These are phyloP conservation scores for Hyphopichia pseudoburtonii DNA, from an alignment of 1,139 yeast genomes.

Conservation along the genomic window DNA sequence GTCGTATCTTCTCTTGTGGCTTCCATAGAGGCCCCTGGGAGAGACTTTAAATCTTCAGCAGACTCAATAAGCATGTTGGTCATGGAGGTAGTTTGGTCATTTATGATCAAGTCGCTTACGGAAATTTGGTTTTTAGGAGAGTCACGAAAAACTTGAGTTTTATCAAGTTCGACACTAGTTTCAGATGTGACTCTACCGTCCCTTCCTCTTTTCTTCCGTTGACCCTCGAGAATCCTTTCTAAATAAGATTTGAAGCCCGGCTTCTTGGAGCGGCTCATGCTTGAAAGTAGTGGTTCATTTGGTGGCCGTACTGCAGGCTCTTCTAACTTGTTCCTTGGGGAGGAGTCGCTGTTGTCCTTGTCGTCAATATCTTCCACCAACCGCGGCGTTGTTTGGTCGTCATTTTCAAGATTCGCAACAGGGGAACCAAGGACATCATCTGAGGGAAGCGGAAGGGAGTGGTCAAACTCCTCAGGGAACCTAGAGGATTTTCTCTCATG, in stretches of 20 bases:
- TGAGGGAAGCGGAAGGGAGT: constrained; percentile 27
- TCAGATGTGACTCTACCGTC: not conserved
- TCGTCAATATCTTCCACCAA: not conserved
- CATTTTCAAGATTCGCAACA: not conserved
- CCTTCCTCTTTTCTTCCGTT: constrained; percentile 1
- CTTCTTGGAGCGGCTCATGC: not conserved
- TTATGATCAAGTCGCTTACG: no score
- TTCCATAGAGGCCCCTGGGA: no score
- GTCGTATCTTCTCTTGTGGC: no score
- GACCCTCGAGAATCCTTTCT: constrained; percentile 4
- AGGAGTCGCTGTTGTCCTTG: not conserved
- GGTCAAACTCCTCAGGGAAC: constrained; percentile 17
- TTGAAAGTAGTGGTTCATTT: no score
- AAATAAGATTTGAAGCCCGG: constrained; percentile 3
- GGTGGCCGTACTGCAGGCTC: no score
- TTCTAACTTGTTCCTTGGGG: not conserved
- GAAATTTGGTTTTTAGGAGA: no score
- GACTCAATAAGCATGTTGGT: no score
- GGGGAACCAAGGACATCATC: constrained; percentile 8
- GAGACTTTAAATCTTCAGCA: no score
- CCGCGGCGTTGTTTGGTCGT: no score
- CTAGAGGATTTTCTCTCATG: no score
- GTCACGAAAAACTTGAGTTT: no score
- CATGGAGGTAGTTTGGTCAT: no score
- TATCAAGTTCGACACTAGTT: not conserved